Conservation (phyloP, 2,329 filamentous ascomycete genomes). For the Aspergillus melleus region DNA sequence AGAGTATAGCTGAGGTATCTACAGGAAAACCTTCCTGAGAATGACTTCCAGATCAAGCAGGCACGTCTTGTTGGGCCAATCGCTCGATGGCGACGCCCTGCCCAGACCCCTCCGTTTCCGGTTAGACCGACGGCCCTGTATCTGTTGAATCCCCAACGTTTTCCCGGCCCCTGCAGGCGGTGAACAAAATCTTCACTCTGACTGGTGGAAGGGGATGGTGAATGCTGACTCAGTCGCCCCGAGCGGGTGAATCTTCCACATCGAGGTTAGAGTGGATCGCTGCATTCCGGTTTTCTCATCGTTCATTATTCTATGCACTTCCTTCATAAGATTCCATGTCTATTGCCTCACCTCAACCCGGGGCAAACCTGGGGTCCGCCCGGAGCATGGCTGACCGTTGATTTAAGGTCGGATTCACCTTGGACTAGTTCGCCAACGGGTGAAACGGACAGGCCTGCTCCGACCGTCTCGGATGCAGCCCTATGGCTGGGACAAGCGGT, state of each 20-base stretch:
- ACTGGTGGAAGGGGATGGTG: not conserved
- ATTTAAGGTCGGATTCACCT: too few relatives aligned
- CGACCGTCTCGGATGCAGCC: not conserved
- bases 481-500: not conserved
- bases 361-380: not conserved
- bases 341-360: too few relatives aligned
- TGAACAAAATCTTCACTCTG: not conserved
- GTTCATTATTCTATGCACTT: too few relatives aligned
- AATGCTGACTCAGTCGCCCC: not conserved
- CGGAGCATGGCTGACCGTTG: too few relatives aligned
- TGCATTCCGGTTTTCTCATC: not conserved
- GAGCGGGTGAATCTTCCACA: not conserved
- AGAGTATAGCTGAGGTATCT: constrained; percentile 1
- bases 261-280: not conserved
- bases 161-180: constrained; percentile 19
- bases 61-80: constrained; percentile 20
- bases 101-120: constrained; percentile 9
- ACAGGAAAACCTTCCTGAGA: not conserved
- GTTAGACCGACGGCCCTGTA: constrained; percentile 2
- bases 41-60: not conserved
- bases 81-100: constrained; percentile 14
- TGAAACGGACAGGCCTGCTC: not conserved
- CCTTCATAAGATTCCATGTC: too few relatives aligned
- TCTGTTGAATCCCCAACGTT: constrained; percentile 38
- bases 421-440: too few relatives aligned